Conservation (phyloP, 768 basidiomycete species). For the Nidularia sp. region DNA sequence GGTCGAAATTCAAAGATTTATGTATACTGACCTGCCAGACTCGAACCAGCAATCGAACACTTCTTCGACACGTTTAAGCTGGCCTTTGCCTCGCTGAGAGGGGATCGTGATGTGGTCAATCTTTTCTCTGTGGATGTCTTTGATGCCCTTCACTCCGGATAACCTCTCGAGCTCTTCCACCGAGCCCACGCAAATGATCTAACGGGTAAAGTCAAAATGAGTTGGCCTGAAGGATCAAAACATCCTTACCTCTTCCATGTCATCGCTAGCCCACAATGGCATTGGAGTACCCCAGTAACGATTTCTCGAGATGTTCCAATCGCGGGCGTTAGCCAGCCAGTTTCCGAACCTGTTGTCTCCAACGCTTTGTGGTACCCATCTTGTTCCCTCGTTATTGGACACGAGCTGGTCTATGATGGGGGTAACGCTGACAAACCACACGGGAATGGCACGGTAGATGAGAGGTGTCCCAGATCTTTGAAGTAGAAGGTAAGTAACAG, state of each 20-base stretch:
- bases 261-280: slow-evolving; percentile 93
- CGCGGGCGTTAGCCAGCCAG: slow-evolving; percentile 97
- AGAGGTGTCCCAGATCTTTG: slow-evolving; percentile 88
- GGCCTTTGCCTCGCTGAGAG: slow-evolving; percentile 82
- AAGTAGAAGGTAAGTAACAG: background rate
- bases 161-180: slow-evolving; percentile 83
- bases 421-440: slow-evolving; percentile 92
- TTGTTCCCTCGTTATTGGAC: slow-evolving; percentile 82
- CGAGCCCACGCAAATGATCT: slow-evolving; percentile 86
- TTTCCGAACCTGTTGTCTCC: slow-evolving; percentile 93
- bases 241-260: slow-evolving; percentile 72
- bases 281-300: slow-evolving; percentile 99
- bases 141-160: slow-evolving; percentile 81
- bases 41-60: slow-evolving; percentile 99
- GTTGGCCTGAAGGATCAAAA: background rate
- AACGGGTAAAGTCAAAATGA: slow-evolving; percentile 1
- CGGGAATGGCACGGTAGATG: slow-evolving; percentile 93
- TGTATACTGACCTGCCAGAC: slow-evolving; percentile 77
- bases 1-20: background rate
- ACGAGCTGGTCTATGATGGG: slow-evolving; percentile 85
- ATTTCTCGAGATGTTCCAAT: slow-evolving; percentile 99
- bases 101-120: slow-evolving; percentile 98
- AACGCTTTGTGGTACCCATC: slow-evolving; percentile 92
- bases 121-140: slow-evolving; percentile 88
- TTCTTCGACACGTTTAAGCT: slow-evolving; percentile 87